Evolutionary conservation across 257 asterid genomes (phyloP), one percentile per base, ranked within the genome.

Genomic region (Euphrasia confusa): DNA sequence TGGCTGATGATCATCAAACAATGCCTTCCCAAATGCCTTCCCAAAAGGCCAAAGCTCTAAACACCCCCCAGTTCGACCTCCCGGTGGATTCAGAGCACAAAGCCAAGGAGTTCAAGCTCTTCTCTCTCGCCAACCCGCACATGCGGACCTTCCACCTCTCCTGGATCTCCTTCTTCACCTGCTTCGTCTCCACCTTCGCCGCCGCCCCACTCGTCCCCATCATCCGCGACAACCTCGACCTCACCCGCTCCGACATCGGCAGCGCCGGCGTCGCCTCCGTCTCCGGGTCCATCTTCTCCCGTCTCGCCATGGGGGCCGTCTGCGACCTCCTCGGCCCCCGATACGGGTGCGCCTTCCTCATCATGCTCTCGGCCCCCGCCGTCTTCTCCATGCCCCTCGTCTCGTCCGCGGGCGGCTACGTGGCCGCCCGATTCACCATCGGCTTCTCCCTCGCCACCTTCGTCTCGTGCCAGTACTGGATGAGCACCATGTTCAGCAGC

Each of bases 391-490:
- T 80, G 84, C 61, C 86, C 0, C 70, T 80, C 37, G 84, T 85
- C 4, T 68, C 80, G 0, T 61, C 0, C 64, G 28, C 84, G 0
- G 65, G 79, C 0, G 94, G 89, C 0, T 84, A 74, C 59, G 24
- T 82, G 0, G 80, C 79, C 8, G 27, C 17, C 84, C 69, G 85
- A 10, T 85, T 85, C 83, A 78, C 83, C 90, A 85, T 83, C 3
- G 55, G 55, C 88, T 80, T 85, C 33, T 85, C 87, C 0, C 67
- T 85, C 27, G 94, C 94, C 0, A 85, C 94, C 0, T 83, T 85
- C 32, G 94, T 82, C 27, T 82, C 89, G 7, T 81, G 88, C 74
- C 86, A 77, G 55, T 77, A 54, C 58, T 84, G 92, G 89, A 84
- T 80, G 80, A 84, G 83, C 35, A 76, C 80, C 0, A 82, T 85